Evolutionary conservation across 257 asterid genomes (phyloP).

Genomic region (Ballota nigra): DNA sequence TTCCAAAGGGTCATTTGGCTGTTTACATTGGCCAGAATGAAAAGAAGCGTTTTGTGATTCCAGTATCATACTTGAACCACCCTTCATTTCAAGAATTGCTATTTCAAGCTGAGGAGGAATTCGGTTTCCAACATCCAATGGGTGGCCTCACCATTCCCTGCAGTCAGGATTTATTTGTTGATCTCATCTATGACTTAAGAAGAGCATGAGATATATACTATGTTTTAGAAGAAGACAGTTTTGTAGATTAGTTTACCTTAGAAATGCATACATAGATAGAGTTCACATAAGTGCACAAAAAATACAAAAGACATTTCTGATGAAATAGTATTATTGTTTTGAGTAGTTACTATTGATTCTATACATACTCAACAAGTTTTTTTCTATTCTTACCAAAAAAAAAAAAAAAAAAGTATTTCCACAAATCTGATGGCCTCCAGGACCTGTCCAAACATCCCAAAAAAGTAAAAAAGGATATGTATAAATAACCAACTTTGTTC

Average conservation of each 20-base stretch:
- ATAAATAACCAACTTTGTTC: too few relatives aligned
- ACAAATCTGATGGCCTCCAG: too few relatives aligned
- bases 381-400: too few relatives aligned
- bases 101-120: conserved; percentile 34
- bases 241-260: not conserved
- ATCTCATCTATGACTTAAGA: conserved; percentile 18
- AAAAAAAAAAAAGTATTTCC: too few relatives aligned
- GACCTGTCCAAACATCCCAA: too few relatives aligned
- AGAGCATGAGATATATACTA: not conserved
- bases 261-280: too few relatives aligned
- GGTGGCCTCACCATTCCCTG: conserved; percentile 48
- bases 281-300: too few relatives aligned
- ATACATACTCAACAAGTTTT: too few relatives aligned
- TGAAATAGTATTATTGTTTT: too few relatives aligned
- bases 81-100: conserved; percentile 15
- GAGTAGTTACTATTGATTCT: too few relatives aligned
- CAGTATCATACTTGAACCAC: not conserved
- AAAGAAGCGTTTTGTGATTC: conserved; percentile 18
- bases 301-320: too few relatives aligned
- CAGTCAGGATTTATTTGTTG: conserved; percentile 22
- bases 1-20: conserved; percentile 37
- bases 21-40: conserved; percentile 31
- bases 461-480: too few relatives aligned
- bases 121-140: conserved; percentile 32
- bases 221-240: not conserved